Evolutionary conservation across 1,284 basidiomycete genomes (phyloP), one percentile per base, ranked within the genome.

Genomic region (Fomitopsis palustris): DNA sequence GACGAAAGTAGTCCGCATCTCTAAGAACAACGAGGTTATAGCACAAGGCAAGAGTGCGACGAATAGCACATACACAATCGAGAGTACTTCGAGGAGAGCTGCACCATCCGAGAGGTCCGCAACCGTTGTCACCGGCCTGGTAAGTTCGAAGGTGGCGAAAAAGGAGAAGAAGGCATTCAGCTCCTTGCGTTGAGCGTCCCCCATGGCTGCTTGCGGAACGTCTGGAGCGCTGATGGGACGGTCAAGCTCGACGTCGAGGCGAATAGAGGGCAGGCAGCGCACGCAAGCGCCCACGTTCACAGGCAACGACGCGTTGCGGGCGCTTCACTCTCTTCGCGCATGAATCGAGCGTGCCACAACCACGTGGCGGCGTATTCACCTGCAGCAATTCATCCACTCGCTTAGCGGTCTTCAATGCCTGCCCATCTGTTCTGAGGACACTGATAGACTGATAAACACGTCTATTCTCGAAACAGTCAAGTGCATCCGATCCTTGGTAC

Each of bases 1-100:
- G 83, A 59, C 84, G 81, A 70, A 95, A 95, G 77, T 93, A 92
- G 51, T 87, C 82, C 47, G 81, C 77, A 76, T 95, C 93, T 63
- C 92, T 94, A 69, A 23, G 66, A 43, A 37, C 9, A 8, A n/a
- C 6, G 16, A 9, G 33, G 57, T 31, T 49, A 41, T 37, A 16
- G 47, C 33, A 16, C 19, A 33, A n/a, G 7, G 9, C 58, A 41
- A 51, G 53, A 53, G 35, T 17, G 33, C 29, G 8, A 39, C 16
- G 31, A 43, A 38, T 31, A n/a, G 35, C 6, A 53, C 45, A 23
- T 43, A 93, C 90, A 92, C 86, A 42, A 86, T 71, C 21, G 84
- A 81, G 51, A 93, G 81, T 56, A 92, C 79, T 62, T 90, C 85
- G 66, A 88, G 87, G 51, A 93, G 78, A 17, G 83, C 83, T 29